Conservation (phyloP, 164 flowering plant genomes). For the Berberis vulgaris region DNA sequence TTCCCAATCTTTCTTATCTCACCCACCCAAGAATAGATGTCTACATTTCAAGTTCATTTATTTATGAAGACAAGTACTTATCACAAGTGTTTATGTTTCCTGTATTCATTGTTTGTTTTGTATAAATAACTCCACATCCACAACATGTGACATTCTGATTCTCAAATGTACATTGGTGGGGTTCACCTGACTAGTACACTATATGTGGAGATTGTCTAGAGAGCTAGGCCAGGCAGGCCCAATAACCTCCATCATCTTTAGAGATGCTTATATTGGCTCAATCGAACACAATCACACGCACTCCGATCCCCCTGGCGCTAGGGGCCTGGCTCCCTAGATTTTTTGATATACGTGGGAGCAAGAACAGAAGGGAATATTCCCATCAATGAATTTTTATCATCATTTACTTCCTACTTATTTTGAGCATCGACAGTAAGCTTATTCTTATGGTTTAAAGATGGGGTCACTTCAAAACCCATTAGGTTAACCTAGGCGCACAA, state of each 20-base stretch:
- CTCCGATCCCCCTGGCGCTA: too few relatives aligned
- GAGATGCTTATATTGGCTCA: too few relatives aligned
- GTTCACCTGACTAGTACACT: conserved; percentile 1
- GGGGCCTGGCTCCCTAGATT: neutral
- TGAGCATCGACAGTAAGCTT: too few relatives aligned
- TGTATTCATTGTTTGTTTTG: neutral
- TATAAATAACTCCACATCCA: neutral
- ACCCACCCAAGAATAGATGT: conserved; percentile 4
- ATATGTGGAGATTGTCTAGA: neutral
- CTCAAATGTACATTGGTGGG: neutral
- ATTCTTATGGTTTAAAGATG: too few relatives aligned
- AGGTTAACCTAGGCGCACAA: too few relatives aligned
- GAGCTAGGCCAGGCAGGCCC: too few relatives aligned
- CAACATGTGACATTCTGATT: conserved; percentile 1
- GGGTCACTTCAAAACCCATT: too few relatives aligned
- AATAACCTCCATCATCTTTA: too few relatives aligned
- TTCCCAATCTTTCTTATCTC: neutral
- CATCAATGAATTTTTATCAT: conserved; percentile 2
- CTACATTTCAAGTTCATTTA: conserved; percentile 5
- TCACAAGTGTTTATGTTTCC: neutral
- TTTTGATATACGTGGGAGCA: neutral
- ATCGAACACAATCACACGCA: too few relatives aligned
- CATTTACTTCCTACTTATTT: too few relatives aligned
- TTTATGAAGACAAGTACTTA: neutral
- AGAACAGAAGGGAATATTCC: conserved; percentile 11